Base-by-base conservation (phyloP, 805 yeast genomes). In the Helenozyma baotianmanensis region DNA sequence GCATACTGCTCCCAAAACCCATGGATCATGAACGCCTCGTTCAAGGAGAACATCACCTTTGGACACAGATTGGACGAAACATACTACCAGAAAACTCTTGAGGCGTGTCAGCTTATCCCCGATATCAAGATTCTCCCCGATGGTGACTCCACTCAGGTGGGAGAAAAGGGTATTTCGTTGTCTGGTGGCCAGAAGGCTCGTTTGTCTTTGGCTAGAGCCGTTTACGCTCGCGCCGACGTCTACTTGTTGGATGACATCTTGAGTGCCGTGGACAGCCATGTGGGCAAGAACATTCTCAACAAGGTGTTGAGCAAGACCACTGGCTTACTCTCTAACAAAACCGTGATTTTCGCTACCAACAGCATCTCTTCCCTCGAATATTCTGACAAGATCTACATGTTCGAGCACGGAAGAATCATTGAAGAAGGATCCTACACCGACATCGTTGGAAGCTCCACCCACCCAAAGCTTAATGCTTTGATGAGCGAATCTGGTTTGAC, bases 111-210 rank as follows among this genome's bases (percentile, higher is more conserved):
- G 36, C 53, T 64, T 16, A 23, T 48, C 6, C 45, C 62, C 14
- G 70, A 64, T 39, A 52, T 64, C 33, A 50, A 49, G 17, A 42
- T 50, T 4, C 51, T 64, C 30, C 65, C 70, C 2, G 69, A 64
- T 42, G 68, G 64, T 14, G 70, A 64, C 43, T 48, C 42, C 29
- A 64, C 70, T n/a, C 50, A 58, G 30, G 70, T 64, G n/a, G 70
- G 70, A 5, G 69, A 64, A 35, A 64, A 64, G 42, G 70, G 70
- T 22, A 61, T 64, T 24, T 60, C 70, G 3, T 45, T 64, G 16
- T 57, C 65, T 32, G 70, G 70, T 4, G 70, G 70, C 18, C 70
- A 64, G 40, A 64, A 64, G 39, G 70, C 70, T 3, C 50, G 70
- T 21, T 48, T 64, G 22, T 54, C 68, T 6, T 48, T 64, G 27